A percentile compares a stretch with the other conserved stretches of the same genome.
phyloP scores from a whole-genome alignment of 257 asterid genomes.

The Linderniella brevidens region DNA sequence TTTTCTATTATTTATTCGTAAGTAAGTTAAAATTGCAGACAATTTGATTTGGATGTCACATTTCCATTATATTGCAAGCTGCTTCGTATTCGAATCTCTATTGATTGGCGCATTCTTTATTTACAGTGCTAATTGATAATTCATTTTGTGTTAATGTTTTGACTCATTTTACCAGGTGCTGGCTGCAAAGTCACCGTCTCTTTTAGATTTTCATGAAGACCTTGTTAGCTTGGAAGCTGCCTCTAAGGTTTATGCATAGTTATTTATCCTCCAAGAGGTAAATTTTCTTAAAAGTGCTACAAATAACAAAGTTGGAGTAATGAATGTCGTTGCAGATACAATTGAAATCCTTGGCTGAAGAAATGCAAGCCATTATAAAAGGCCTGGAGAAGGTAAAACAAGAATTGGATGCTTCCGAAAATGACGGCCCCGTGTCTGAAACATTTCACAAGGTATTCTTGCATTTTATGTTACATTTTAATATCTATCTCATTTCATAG shows the following conservation, averaged over 20 bases:
- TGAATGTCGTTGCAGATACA: constrained; percentile 47
- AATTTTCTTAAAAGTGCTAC: constrained; percentile 6
- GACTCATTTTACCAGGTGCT: constrained; percentile 45
- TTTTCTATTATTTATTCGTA: too few species aligned
- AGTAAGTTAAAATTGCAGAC: too few species aligned
- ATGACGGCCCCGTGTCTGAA: constrained; percentile 94
- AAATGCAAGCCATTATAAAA: constrained; percentile 98
- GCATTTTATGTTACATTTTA: constrained; percentile 7
- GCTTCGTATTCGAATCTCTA: too few species aligned
- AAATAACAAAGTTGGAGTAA: constrained; percentile 7
- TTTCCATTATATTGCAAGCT: too few species aligned
- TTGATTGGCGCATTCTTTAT: too few species aligned
- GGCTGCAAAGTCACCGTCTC: constrained; percentile 56
- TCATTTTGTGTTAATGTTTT: background rate
- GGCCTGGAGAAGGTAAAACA: constrained; percentile 91
- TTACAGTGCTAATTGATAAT: background rate
- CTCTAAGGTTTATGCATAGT: constrained; percentile 40
- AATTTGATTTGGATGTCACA: too few species aligned
- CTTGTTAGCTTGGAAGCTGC: constrained; percentile 80
- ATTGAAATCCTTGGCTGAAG: constrained; percentile 94
- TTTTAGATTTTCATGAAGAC: constrained; percentile 57
- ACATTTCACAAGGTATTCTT: constrained; percentile 58
- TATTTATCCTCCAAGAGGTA: constrained; percentile 12
- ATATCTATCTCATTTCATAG: constrained; percentile 7
- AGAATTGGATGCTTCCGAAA: constrained; percentile 76